These are phyloP conservation scores for Wickerhamiella spandovensis DNA, from an alignment of 805 yeast species.

Conservation along the genomic window DNA sequence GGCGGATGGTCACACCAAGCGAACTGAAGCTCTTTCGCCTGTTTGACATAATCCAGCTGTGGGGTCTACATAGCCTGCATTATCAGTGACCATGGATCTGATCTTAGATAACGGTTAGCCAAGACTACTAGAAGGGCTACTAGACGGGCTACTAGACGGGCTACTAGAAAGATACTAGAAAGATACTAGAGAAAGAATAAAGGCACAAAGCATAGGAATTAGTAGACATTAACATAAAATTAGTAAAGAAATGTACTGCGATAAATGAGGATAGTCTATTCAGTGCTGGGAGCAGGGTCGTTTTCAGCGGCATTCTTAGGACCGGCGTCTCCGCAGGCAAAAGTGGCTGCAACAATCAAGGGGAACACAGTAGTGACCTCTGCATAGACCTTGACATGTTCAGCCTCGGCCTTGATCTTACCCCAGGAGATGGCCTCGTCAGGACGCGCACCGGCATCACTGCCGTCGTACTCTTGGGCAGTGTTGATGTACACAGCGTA, in stretches of 20 bases:
- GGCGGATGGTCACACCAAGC: neutral
- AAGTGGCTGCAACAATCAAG: conserved; percentile 92
- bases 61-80: neutral
- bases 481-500: conserved; percentile 95
- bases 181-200: no score
- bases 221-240: no score
- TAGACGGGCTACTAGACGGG: no score
- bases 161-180: no score
- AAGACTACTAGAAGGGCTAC: no score
- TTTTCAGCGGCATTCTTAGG: conserved; percentile 2
- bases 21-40: neutral
- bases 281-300: neutral
- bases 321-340: conserved; percentile 36
- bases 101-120: neutral
- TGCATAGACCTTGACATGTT: conserved; percentile 80
- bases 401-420: conserved; percentile 89
- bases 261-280: no score
- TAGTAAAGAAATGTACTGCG: no score
- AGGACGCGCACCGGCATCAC: conserved; percentile 98
- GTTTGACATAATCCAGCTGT: neutral
- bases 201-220: no score
- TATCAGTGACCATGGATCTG: neutral
- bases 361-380: conserved; percentile 95
- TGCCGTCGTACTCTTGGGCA: conserved; percentile 97
- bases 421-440: conserved; percentile 99